Evolutionary conservation across 2,329 filamentous ascomycete species (phyloP).

Genomic region (Trichoderma koningii): DNA sequence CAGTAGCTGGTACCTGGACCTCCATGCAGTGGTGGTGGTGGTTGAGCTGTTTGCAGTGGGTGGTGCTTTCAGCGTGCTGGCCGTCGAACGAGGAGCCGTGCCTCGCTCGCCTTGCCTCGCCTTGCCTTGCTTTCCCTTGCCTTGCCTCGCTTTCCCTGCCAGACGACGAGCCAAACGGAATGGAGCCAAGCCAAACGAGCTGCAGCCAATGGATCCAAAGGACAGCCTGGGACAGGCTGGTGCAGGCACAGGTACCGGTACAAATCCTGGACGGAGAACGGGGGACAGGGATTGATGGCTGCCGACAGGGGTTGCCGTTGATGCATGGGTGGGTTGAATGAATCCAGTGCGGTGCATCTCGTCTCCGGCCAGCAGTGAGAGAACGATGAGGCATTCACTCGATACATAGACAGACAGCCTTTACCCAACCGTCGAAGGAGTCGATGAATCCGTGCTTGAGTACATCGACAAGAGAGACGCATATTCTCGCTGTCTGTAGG

Average conservation of each 20-base stretch:
- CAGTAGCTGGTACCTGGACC: too few species aligned
- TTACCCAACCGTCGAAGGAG: too few species aligned
- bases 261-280: background rate
- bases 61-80: background rate
- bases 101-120: constrained; percentile 1
- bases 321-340: background rate
- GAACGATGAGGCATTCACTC: too few species aligned
- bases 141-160: background rate
- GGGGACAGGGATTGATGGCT: background rate
- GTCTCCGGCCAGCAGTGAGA: background rate
- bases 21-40: background rate
- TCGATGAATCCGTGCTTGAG: background rate
- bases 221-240: background rate
- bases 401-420: too few species aligned
- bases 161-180: constrained; percentile 1
- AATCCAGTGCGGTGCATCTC: background rate
- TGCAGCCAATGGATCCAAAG: constrained; percentile 8
- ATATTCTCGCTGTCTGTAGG: too few species aligned
- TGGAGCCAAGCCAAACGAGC: constrained; percentile 1
- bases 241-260: constrained; percentile 6
- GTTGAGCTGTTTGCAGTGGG: background rate
- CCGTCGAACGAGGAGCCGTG: background rate
- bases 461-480: background rate
- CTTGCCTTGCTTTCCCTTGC: background rate
- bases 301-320: background rate